These are phyloP conservation scores for Elasticomyces elasticus DNA, from an alignment of 495 filamentous ascomycete species.

Conservation along the genomic window DNA sequence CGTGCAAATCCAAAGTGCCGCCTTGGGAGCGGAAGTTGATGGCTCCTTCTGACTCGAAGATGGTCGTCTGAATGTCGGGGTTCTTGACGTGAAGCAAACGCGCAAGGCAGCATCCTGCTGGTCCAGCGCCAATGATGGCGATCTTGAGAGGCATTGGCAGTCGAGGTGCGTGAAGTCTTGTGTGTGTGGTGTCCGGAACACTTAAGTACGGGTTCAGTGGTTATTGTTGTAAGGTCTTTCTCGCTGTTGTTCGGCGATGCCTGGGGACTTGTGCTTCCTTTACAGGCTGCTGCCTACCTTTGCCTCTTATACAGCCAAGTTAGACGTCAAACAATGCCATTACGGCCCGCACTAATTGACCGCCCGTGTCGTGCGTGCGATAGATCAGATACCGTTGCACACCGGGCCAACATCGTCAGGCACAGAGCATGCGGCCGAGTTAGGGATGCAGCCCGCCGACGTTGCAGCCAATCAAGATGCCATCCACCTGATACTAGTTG, in stretches of 20 bases:
- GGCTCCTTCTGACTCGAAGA: conserved; percentile 28
- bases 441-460: neutral
- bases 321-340: neutral
- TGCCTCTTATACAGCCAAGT: no score
- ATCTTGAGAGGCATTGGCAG: conserved; percentile 8
- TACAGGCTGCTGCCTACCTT: no score
- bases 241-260: no score
- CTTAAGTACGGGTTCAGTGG: no score
- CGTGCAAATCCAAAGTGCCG: conserved; percentile 48
- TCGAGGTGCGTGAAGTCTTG: no score
- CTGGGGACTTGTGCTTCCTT: no score
- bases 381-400: neutral
- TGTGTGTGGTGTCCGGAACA: no score
- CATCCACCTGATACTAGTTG: neutral
- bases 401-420: neutral
- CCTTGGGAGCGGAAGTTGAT: conserved; percentile 29
- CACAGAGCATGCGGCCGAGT: neutral
- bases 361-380: neutral
- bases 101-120: conserved; percentile 45
- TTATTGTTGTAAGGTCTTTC: no score
- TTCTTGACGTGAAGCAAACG: conserved; percentile 37
- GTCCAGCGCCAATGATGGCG: conserved; percentile 36
- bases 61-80: conserved; percentile 13
- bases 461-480: neutral
- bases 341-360: neutral